Evolutionary conservation across 345 rosid species (phyloP).

Genomic region (Boechera retrofracta): DNA sequence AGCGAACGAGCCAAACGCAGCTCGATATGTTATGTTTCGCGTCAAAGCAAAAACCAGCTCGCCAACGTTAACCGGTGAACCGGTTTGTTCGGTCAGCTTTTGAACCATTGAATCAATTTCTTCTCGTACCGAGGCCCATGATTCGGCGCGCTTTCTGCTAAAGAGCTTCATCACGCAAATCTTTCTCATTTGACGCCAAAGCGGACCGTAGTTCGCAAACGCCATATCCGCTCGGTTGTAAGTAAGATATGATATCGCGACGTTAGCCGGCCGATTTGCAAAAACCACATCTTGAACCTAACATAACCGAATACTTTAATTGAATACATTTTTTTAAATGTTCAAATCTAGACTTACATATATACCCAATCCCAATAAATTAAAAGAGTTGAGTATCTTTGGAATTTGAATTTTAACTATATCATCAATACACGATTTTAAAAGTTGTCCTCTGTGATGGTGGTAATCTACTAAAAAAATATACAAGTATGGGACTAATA

Average conservation of each 20-base stretch:
- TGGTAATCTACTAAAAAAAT: not conserved
- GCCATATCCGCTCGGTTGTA: conserved; percentile 93
- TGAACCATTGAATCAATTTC: conserved; percentile 63
- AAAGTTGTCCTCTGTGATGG: too few species aligned
- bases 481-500: not conserved
- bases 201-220: conserved; percentile 89
- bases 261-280: conserved; percentile 75
- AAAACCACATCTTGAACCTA: conserved; percentile 63
- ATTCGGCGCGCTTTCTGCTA: conserved; percentile 82
- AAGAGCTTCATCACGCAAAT: conserved; percentile 81
- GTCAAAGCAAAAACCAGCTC: conserved; percentile 73
- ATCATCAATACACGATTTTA: too few species aligned
- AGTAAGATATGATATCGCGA: conserved; percentile 71
- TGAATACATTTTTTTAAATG: not conserved
- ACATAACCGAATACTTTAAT: conserved; percentile 9
- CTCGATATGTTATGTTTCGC: conserved; percentile 70
- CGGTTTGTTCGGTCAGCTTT: conserved; percentile 48
- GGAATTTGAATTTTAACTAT: not conserved
- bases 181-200: conserved; percentile 94
- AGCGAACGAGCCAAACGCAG: conserved; percentile 78
- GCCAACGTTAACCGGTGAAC: conserved; percentile 63
- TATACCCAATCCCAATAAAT: too few species aligned
- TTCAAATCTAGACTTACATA: not conserved
- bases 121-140: conserved; percentile 87
- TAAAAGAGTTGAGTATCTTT: not conserved